phyloP scores from a whole-genome alignment of 768 basidiomycete species.

The Saitozyma podzolica region DNA sequence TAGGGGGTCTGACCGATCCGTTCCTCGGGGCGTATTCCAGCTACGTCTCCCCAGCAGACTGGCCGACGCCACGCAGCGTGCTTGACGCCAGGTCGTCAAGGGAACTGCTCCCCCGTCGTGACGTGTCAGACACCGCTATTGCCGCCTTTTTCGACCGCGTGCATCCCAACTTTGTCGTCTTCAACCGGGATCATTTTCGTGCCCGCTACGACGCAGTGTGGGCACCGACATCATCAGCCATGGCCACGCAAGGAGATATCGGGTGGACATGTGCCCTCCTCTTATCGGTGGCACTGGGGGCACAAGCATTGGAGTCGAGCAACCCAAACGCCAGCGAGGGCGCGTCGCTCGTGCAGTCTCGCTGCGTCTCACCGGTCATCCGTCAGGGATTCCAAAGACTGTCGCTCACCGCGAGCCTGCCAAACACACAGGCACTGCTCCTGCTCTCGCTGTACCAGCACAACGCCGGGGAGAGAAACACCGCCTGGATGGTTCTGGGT shows the following conservation, averaged over 20 bases:
- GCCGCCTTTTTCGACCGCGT: conserved; percentile 16
- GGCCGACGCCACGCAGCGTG: no score
- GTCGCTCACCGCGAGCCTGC: conserved; percentile 9
- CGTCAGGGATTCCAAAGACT: conserved; percentile 16
- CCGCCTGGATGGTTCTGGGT: conserved; percentile 19
- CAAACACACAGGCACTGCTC: conserved; percentile 16
- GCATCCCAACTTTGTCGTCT: conserved; percentile 15
- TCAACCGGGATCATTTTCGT: conserved; percentile 14
- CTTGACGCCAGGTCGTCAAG: not conserved
- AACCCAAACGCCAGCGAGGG: not conserved
- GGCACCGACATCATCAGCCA: not conserved
- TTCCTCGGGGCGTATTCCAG: no score
- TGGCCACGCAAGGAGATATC: not conserved
- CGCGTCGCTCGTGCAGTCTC: conserved; percentile 5
- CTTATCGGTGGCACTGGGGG: conserved; percentile 13
- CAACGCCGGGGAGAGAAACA: conserved; percentile 19
- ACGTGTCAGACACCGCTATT: conserved; percentile 6
- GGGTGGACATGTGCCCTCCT: conserved; percentile 14
- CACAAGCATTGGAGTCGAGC: conserved; percentile 8
- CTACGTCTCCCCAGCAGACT: no score
- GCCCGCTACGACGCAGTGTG: conserved; percentile 14
- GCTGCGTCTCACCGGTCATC: conserved; percentile 14
- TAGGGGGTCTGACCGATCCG: no score
- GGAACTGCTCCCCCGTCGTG: conserved; percentile 1
- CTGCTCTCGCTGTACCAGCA: conserved; percentile 21